Conservation (phyloP, 257 asterid genomes). For the Thymus mandschuricus region DNA sequence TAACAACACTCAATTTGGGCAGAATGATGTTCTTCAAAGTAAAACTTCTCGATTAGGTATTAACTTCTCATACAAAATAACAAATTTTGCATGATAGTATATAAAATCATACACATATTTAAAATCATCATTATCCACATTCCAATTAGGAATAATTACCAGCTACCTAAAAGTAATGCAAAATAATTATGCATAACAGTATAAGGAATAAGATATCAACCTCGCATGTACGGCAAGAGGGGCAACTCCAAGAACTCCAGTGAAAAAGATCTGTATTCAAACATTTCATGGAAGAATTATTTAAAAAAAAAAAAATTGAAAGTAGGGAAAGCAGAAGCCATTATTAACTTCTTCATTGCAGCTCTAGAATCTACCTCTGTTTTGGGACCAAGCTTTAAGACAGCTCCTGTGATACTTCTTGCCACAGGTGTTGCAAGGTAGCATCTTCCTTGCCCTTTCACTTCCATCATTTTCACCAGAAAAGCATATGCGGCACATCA, state of each 20-base stretch:
- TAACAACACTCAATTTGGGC: slow-evolving; percentile 1
- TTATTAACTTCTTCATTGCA: slow-evolving; percentile 23
- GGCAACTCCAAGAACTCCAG: slow-evolving; percentile 99
- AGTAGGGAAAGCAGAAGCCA: slow-evolving; percentile 1
- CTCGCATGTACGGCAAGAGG: slow-evolving; percentile 96
- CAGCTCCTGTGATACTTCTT: slow-evolving; percentile 90
- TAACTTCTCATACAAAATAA: slow-evolving; percentile 15
- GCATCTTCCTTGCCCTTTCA: slow-evolving; percentile 87
- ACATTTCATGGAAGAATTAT: slow-evolving; percentile 23
- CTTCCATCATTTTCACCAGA: slow-evolving; percentile 86
- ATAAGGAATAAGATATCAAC: slow-evolving; percentile 43
- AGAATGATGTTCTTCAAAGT: background rate
- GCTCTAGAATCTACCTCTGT: slow-evolving; percentile 64
- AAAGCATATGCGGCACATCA: slow-evolving; percentile 90
- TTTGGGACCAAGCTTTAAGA: slow-evolving; percentile 86
- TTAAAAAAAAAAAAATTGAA: too few relatives aligned
- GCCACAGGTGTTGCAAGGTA: slow-evolving; percentile 84
- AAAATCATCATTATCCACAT: background rate
- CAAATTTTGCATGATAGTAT: slow-evolving; percentile 1
- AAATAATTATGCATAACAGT: slow-evolving; percentile 6
- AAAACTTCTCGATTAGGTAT: background rate
- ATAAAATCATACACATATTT: background rate
- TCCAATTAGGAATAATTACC: slow-evolving; percentile 2
- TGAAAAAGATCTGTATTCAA: slow-evolving; percentile 82
- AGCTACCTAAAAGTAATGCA: slow-evolving; percentile 11